Percentiles rank a stretch among this genome's conserved stretches.
Evolutionary conservation across 2,329 filamentous ascomycete species (phyloP).

Genomic region (Macroventuria anomochaeta): DNA sequence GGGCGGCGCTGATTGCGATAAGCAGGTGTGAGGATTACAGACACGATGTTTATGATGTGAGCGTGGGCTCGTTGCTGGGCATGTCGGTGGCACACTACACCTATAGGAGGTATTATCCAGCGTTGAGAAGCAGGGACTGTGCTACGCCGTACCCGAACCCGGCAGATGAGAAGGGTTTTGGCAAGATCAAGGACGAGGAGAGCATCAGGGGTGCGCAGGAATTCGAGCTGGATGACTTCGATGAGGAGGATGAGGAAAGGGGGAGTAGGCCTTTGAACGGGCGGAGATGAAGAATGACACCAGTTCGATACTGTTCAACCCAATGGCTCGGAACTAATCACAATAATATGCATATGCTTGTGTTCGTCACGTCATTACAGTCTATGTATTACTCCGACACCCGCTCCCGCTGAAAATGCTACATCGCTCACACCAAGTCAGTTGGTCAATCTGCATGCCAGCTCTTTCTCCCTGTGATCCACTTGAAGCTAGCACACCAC

Average conservation of each 20-base stretch:
- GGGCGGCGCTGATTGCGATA: constrained; percentile 66
- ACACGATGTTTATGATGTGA: constrained; percentile 69
- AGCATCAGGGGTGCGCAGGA: constrained; percentile 38
- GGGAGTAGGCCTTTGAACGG: constrained; percentile 32
- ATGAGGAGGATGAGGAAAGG: constrained; percentile 35
- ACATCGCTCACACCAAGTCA: neutral
- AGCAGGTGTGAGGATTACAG: constrained; percentile 69
- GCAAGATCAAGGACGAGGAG: constrained; percentile 55
- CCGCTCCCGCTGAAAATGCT: constrained; percentile 9
- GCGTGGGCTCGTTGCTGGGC: constrained; percentile 62
- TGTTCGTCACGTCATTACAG: neutral
- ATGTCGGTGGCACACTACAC: constrained; percentile 63
- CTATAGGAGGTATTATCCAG: constrained; percentile 67
- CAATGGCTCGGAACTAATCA: too few species aligned
- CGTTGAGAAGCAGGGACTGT: constrained; percentile 58
- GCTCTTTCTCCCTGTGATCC: constrained; percentile 44
- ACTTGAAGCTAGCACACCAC: constrained; percentile 47
- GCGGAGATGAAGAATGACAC: constrained; percentile 20
- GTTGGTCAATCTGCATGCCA: constrained; percentile 22
- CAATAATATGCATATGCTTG: too few species aligned
- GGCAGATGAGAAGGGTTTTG: constrained; percentile 40
- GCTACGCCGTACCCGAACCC: constrained; percentile 58
- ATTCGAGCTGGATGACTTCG: constrained; percentile 47
- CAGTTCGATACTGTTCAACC: too few species aligned
- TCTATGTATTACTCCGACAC: neutral